Evolutionary conservation across 441 rosid species (phyloP), one percentile per base, ranked within the genome.

Genomic region (Bocquillonia castaneifolia): DNA sequence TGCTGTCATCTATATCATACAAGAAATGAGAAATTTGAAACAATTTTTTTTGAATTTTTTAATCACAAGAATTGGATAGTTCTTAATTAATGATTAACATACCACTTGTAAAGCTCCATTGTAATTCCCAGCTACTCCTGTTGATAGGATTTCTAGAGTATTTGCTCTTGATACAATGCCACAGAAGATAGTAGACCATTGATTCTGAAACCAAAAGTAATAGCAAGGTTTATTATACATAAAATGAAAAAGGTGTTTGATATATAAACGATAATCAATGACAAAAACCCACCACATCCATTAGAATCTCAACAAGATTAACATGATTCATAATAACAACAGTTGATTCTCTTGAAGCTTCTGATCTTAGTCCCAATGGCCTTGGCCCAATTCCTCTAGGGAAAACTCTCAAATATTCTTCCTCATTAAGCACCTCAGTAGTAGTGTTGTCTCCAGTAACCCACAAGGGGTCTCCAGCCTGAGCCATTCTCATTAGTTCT

Each of bases 21-120:
- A 1, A 5, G 36, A 36, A 36, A n/a, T n/a, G n/a, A n/a, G n/a
- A n/a, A n/a, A n/a, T n/a, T n/a, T n/a, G n/a, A n/a, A n/a, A n/a
- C n/a, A n/a, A n/a, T n/a, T n/a, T n/a, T n/a, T n/a, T n/a, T n/a
- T n/a, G n/a, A n/a, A n/a, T n/a, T n/a, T n/a, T n/a, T n/a, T n/a
- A n/a, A n/a, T n/a, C n/a, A 34, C 2, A 3, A 25, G 6, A 0
- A 37, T 0, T 40, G 6, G 17, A 36, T n/a, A 10, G 10, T 34
- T n/a, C 2, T n/a, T 20, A 1, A 31, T 6, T 57, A 40, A 31
- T 34, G 9, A 71, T 20, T 86, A n/a, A n/a, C n/a, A n/a, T n/a
- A 95, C 99, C 97, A 95, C 97, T 95, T 95, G 98, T 64, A 95
- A 79, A 45, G 98, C 97, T 66, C 99, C 99, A 74, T 95, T 90